Conservation (phyloP, 768 basidiomycete genomes). For the Lactarius pseudohatsudake region DNA sequence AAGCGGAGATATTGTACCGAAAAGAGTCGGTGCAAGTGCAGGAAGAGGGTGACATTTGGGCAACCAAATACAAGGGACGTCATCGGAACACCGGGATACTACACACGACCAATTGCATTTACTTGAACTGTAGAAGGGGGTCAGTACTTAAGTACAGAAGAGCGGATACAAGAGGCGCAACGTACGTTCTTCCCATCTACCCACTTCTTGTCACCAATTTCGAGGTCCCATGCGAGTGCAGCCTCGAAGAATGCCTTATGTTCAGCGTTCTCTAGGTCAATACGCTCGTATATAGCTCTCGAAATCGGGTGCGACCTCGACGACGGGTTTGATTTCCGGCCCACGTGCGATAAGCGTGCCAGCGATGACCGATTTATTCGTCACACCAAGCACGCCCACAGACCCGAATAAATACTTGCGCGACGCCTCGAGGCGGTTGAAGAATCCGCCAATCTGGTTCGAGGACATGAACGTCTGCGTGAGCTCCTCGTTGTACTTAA, state of each 20-base stretch:
- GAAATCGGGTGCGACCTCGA: conserved; percentile 85
- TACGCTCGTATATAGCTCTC: conserved; percentile 84
- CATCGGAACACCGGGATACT: conserved; percentile 3
- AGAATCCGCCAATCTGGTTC: conserved; percentile 94
- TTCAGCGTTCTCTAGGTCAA: conserved; percentile 69
- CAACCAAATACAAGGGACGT: conserved; percentile 16
- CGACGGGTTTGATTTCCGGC: conserved; percentile 63
- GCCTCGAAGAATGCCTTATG: conserved; percentile 92
- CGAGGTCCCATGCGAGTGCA: conserved; percentile 91
- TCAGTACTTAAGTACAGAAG: conserved; percentile 4
- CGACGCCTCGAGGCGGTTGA: conserved; percentile 96
- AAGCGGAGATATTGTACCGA: neutral
- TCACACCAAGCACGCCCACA: conserved; percentile 81
- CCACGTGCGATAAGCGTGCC: conserved; percentile 87
- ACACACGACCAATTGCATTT: conserved; percentile 21
- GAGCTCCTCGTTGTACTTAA: conserved; percentile 95
- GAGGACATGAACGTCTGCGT: conserved; percentile 92
- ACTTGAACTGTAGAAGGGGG: conserved; percentile 35
- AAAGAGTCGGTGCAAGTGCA: conserved; percentile 1
- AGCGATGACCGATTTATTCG: conserved; percentile 76
- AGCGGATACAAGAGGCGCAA: conserved; percentile 28
- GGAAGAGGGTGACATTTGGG: neutral
- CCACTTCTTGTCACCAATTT: conserved; percentile 87
- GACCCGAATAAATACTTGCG: conserved; percentile 97
- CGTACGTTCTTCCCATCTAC: conserved; percentile 87